phyloP scores from a whole-genome alignment of 2,329 filamentous ascomycete genomes.

The Simplicillium sp. region DNA sequence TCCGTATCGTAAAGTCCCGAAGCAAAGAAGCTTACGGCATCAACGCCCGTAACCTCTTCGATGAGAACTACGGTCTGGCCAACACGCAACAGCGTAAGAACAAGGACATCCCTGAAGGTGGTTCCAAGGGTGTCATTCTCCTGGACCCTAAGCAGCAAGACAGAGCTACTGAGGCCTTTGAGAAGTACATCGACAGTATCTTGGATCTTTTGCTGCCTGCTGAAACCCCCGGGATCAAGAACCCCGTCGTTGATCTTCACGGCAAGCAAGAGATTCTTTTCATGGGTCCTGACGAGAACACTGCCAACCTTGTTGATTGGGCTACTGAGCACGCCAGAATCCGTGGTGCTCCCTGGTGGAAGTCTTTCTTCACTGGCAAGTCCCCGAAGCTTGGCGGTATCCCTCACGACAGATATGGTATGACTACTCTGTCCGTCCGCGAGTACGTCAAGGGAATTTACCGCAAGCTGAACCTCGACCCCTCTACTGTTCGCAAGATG shows the following conservation, averaged over 20 bases:
- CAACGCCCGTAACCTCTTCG: constrained; percentile 92
- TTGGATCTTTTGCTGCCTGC: constrained; percentile 87
- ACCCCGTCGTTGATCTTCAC: constrained; percentile 92
- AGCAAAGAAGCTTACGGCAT: constrained; percentile 94
- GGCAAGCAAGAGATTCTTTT: constrained; percentile 95
- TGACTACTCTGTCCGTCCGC: constrained; percentile 94
- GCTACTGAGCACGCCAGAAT: constrained; percentile 88
- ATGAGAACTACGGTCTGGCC: constrained; percentile 97
- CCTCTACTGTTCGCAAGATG: constrained; percentile 78
- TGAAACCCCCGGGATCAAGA: constrained; percentile 92
- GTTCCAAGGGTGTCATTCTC: constrained; percentile 94
- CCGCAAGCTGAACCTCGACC: constrained; percentile 86
- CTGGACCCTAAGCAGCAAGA: constrained; percentile 92
- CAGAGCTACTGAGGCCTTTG: constrained; percentile 83
- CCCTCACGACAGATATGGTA: constrained; percentile 90
- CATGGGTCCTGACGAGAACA: constrained; percentile 99
- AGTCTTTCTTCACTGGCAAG: constrained; percentile 99
- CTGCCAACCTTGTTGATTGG: constrained; percentile 94
- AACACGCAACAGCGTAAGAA: constrained; percentile 99
- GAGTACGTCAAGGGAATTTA: constrained; percentile 97
- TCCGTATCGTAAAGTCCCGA: constrained; percentile 96
- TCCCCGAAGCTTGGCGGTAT: constrained; percentile 93
- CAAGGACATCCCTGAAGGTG: constrained; percentile 98
- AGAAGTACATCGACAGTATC: constrained; percentile 99
- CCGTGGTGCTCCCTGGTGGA: constrained; percentile 95